A percentile compares a stretch with the other conserved stretches of the same genome.
These are phyloP conservation scores for Yamadazyma takamatsuzukensis DNA, from an alignment of 805 yeast genomes.

Conservation along the genomic window DNA sequence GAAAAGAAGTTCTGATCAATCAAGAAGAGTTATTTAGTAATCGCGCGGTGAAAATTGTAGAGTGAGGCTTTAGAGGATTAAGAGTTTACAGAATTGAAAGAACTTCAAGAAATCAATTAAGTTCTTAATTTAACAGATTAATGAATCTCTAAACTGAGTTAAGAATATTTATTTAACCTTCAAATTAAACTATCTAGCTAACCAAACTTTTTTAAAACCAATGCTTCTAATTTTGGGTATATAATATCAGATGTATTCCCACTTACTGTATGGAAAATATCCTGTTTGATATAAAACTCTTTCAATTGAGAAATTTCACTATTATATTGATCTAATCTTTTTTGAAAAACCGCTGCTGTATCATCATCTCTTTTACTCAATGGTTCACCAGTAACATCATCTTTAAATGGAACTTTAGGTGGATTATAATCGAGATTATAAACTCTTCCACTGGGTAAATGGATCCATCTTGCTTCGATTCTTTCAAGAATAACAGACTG, in stretches of 20 bases:
- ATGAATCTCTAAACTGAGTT: no score
- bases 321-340: slow-evolving; percentile 62
- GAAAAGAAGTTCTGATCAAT: background rate
- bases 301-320: slow-evolving; percentile 59
- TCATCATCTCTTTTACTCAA: slow-evolving; percentile 80
- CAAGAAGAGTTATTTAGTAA: background rate
- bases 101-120: no score
- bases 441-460: slow-evolving; percentile 77
- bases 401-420: slow-evolving; percentile 75
- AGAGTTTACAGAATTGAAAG: no score
- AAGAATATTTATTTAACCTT: no score
- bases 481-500: slow-evolving; percentile 75
- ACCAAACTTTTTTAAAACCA: slow-evolving; percentile 7
- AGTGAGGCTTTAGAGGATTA: no score
- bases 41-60: background rate
- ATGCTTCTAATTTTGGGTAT: slow-evolving; percentile 59
- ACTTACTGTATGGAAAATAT: slow-evolving; percentile 49
- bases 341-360: slow-evolving; percentile 65
- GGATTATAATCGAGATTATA: slow-evolving; percentile 87
- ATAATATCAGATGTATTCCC: slow-evolving; percentile 86
- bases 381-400: slow-evolving; percentile 88
- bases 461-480: slow-evolving; percentile 83
- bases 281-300: slow-evolving; percentile 48
- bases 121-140: no score
- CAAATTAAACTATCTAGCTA: no score